Percentiles rank a stretch among this genome's conserved stretches.
Conservation (phyloP, 1,284 basidiomycete genomes). For the Singerocomus rubriflavus region DNA sequence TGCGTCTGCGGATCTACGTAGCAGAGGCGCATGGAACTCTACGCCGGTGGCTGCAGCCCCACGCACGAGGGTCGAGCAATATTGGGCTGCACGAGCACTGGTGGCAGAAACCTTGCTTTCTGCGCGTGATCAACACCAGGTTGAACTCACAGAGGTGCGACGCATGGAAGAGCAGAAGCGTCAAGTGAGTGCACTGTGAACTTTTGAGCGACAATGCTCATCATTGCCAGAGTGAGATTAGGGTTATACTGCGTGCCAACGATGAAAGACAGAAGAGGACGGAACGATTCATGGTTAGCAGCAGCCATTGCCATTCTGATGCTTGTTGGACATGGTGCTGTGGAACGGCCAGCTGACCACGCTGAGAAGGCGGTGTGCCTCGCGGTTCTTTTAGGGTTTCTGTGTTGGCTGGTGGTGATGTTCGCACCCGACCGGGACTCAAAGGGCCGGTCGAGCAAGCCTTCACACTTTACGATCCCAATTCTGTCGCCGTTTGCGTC, state of each 20-base stretch:
- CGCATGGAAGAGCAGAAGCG: conserved; percentile 44
- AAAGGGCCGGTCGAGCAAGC: conserved; percentile 30
- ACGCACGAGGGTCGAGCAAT: conserved; percentile 44
- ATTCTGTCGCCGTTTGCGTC: conserved; percentile 67
- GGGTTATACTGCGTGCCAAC: conserved; percentile 36
- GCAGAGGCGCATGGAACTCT: conserved; percentile 12
- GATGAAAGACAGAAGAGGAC: conserved; percentile 45
- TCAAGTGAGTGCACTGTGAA: conserved; percentile 35
- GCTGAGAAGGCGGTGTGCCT: conserved; percentile 41
- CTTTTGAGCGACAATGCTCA: not conserved
- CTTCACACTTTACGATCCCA: conserved; percentile 64
- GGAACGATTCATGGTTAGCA: conserved; percentile 52
- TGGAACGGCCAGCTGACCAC: conserved; percentile 15
- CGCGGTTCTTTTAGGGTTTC: conserved; percentile 38
- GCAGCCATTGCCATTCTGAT: not conserved
- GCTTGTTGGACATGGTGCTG: not conserved
- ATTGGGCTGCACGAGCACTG: conserved; percentile 61
- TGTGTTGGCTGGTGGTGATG: conserved; percentile 42
- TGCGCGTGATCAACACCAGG: conserved; percentile 44
- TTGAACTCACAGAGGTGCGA: conserved; percentile 43
- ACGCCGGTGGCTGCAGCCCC: conserved; percentile 24
- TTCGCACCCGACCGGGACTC: conserved; percentile 25
- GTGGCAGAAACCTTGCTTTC: conserved; percentile 56
- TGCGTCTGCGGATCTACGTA: conserved; percentile 6
- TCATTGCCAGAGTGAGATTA: conserved; percentile 41